phyloP scores from a whole-genome alignment of 2,329 filamentous ascomycete species.

The Rugonectria rugulosa region DNA sequence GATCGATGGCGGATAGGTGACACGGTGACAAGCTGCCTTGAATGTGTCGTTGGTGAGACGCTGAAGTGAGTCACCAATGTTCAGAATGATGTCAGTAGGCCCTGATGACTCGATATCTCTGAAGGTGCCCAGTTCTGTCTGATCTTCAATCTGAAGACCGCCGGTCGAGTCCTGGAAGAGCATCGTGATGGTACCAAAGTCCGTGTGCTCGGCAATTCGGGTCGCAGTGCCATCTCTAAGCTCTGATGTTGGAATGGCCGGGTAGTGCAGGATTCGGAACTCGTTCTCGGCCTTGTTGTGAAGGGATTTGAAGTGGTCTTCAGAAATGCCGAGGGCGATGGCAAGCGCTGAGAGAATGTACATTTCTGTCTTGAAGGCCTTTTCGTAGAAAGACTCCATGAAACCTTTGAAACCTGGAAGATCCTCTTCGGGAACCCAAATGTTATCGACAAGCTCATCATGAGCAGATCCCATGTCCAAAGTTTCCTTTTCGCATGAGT shows the following conservation, averaged over 20 bases:
- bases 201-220: slow-evolving; percentile 43
- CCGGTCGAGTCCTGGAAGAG: slow-evolving; percentile 41
- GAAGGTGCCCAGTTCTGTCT: slow-evolving; percentile 34
- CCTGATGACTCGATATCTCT: slow-evolving; percentile 34
- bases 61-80: slow-evolving; percentile 50
- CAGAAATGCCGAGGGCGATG: slow-evolving; percentile 72
- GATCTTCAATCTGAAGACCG: slow-evolving; percentile 41
- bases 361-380: slow-evolving; percentile 74
- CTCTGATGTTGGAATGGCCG: slow-evolving; percentile 40
- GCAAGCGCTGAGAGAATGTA: slow-evolving; percentile 81
- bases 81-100: slow-evolving; percentile 45
- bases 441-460: slow-evolving; percentile 40
- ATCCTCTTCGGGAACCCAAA: slow-evolving; percentile 38
- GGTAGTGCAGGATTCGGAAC: slow-evolving; percentile 65
- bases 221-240: slow-evolving; percentile 38
- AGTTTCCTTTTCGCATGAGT: slow-evolving; percentile 47
- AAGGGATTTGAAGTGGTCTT: slow-evolving; percentile 71
- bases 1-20: slow-evolving; percentile 39
- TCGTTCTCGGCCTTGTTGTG: slow-evolving; percentile 67
- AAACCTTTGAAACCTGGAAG: slow-evolving; percentile 36
- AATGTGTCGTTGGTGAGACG: slow-evolving; percentile 47
- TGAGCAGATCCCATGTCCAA: slow-evolving; percentile 48
- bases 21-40: slow-evolving; percentile 45
- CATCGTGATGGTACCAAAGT: slow-evolving; percentile 45
- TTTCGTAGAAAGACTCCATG: slow-evolving; percentile 67